Conservation (phyloP, 257 asterid species). For the Schizonepeta tenuifolia region DNA sequence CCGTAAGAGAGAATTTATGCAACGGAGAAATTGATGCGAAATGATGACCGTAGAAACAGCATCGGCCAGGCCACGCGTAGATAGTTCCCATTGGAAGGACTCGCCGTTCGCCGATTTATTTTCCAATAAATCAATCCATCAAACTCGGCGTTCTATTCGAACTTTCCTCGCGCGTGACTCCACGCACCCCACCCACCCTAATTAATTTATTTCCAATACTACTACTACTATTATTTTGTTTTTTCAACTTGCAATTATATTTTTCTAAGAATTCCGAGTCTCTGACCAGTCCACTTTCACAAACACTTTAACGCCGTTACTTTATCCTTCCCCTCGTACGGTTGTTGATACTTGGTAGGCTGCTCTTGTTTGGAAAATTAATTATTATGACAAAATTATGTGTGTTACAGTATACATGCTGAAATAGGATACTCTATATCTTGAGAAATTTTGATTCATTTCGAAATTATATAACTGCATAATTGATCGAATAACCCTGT, state of each 20-base stretch:
- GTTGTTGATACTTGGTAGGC: neutral
- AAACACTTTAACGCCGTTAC: constrained; percentile 22
- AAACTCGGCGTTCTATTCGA: constrained; percentile 31
- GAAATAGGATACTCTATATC: neutral
- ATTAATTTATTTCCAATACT: constrained; percentile 13
- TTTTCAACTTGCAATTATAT: constrained; percentile 13
- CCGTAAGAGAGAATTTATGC: no score
- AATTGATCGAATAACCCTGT: neutral
- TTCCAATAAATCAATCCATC: constrained; percentile 1
- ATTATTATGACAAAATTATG: neutral
- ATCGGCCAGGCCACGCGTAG: neutral
- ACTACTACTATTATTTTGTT: neutral
- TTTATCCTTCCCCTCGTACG: constrained; percentile 2
- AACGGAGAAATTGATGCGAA: no score
- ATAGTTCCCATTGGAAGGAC: neutral
- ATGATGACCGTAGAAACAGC: no score
- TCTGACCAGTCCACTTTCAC: constrained; percentile 35
- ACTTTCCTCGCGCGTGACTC: constrained; percentile 17
- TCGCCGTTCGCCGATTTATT: constrained; percentile 7
- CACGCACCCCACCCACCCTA: no score
- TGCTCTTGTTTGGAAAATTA: neutral
- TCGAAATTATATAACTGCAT: neutral
- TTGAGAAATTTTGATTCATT: neutral
- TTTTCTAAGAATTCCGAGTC: neutral
- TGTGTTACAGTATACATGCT: neutral